A percentile compares a stretch with the other conserved stretches of the same genome.
These are phyloP conservation scores for Sporobolus alterniflorus DNA, from an alignment of 202 grass and related monocot genomes.

Conservation along the genomic window DNA sequence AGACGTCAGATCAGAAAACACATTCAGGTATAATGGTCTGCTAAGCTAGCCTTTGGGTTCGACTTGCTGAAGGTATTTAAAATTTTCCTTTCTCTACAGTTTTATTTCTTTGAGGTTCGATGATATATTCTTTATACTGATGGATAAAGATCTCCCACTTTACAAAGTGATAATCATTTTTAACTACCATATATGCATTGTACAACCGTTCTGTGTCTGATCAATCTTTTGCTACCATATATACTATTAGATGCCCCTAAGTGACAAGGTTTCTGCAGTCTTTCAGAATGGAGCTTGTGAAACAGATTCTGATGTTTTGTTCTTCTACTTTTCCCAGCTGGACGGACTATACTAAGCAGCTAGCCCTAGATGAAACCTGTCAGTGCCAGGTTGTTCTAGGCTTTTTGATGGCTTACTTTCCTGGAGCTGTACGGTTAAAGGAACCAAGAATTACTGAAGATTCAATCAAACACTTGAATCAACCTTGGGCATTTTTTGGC, in stretches of 20 bases:
- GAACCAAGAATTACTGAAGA: background rate
- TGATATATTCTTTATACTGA: background rate
- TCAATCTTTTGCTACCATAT: background rate
- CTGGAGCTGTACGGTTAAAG: background rate
- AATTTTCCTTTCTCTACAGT: background rate
- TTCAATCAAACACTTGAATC: slow-evolving; percentile 1
- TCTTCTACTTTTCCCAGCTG: background rate
- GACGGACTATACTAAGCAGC: background rate
- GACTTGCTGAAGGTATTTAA: slow-evolving; percentile 29
- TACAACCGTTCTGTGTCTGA: background rate
- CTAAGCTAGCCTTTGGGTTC: background rate
- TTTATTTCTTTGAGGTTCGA: background rate
- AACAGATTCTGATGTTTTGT: background rate
- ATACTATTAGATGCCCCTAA: background rate
- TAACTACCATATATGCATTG: background rate
- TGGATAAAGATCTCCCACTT: background rate
- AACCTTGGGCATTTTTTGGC: background rate
- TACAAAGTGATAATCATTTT: background rate
- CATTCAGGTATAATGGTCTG: slow-evolving; percentile 6
- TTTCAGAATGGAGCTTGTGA: background rate
- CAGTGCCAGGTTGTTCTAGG: background rate
- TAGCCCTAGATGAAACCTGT: background rate
- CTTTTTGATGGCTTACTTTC: background rate
- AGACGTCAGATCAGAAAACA: background rate
- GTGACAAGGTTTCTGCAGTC: background rate